Evolutionary conservation across 768 basidiomycete genomes (phyloP), one percentile per base, ranked within the genome.

Genomic region (Gymnopilus junonius): DNA sequence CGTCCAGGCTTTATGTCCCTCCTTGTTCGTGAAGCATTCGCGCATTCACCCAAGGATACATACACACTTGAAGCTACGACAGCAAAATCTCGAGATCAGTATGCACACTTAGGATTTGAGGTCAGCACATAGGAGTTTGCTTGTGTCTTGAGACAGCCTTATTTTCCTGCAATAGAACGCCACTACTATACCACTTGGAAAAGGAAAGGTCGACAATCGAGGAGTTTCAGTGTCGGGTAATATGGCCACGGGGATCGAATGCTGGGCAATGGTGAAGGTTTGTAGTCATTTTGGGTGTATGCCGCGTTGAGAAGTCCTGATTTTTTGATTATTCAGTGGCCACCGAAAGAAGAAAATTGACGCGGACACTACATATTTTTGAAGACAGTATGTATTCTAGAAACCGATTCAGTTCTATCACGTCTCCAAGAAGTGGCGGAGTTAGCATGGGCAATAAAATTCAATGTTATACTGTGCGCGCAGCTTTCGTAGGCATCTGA

Each of bases 81-180:
- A 0, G 17, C 69, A 8, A 70, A 70, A 40, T 71, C 71, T 20
- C 67, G 73, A 50, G 73, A 75, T 60, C 71, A 68, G 56, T 77
- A 76, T 66, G 51, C 63, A 5, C 76, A 73, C 60, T 42, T 75
- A 2, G 75, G 76, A 4, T 77, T 72, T 56, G 72, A 73, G 68
- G 74, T 74, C 58, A 48, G 69, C 45, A 4, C 12, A 6, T 21
- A 12, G 17, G 17, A 29, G 14, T 14, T 43, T 20, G 6, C 29
- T 48, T 21, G 27, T 34, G 3, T 34, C 17, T 15, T 34, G 23
- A 35, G 6, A 2, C 14, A 5, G 37, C 8, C 46, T 20, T 11
- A 17, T 25, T n/a, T 34, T 1, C 1, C 23, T 11, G 48, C 20
- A 32, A 48, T 54, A 74, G 73, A 12, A 65, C 12, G 39, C 66